phyloP scores from a whole-genome alignment of 352 stramenopile species.

The Pythium grandisporangium region DNA sequence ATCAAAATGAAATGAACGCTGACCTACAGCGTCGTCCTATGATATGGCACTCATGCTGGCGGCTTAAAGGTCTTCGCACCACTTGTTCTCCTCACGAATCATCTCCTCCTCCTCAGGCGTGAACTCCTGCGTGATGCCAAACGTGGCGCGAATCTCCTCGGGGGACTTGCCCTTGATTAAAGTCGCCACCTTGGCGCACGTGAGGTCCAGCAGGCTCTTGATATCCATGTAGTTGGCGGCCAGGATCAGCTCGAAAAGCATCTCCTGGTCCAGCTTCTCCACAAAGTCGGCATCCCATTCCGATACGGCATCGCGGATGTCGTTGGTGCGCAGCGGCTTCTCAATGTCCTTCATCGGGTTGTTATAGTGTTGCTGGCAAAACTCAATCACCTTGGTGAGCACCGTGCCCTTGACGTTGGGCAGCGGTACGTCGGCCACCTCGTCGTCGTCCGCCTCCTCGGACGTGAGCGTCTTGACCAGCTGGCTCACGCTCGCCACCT shows the following conservation, averaged over 20 bases:
- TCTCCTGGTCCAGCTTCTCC: constrained; percentile 30
- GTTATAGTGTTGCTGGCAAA: constrained; percentile 43
- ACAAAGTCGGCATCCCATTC: constrained; percentile 59
- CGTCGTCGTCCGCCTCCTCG: constrained; percentile 21
- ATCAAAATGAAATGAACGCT: too few relatives aligned
- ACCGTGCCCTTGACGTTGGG: constrained; percentile 44
- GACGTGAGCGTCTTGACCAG: constrained; percentile 44
- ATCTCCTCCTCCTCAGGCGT: constrained; percentile 53
- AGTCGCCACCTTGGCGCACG: constrained; percentile 42
- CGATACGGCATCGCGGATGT: constrained; percentile 32
- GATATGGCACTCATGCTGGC: too few relatives aligned
- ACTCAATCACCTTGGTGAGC: constrained; percentile 48
- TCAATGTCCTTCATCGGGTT: constrained; percentile 49
- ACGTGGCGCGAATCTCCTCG: constrained; percentile 49
- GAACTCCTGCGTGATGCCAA: constrained; percentile 48
- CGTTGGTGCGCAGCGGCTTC: constrained; percentile 46
- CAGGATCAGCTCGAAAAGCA: constrained; percentile 59
- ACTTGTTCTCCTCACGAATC: constrained; percentile 69
- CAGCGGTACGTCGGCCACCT: constrained; percentile 39
- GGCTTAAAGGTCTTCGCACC: constrained; percentile 33
- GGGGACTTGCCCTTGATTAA: constrained; percentile 64
- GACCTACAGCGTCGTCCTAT: too few relatives aligned
- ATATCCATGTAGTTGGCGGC: constrained; percentile 69
- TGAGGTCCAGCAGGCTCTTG: constrained; percentile 47
- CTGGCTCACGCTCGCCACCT: constrained; percentile 31